Conservation (phyloP, 2,329 filamentous ascomycete genomes). For the Pseudomassariella vexata region DNA sequence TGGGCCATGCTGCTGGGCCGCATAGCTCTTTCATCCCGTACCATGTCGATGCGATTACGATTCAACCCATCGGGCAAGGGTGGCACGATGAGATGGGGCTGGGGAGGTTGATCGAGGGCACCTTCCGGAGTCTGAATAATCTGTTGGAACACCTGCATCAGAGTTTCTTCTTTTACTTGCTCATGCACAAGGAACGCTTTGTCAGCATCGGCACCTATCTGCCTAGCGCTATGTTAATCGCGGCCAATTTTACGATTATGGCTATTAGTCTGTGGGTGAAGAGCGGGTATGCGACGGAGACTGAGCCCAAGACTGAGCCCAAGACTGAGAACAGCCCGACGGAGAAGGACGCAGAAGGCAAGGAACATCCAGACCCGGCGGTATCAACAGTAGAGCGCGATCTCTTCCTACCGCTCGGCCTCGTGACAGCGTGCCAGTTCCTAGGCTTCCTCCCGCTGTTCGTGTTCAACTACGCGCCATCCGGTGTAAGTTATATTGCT, state of each 20-base stretch:
- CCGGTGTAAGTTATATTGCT: slow-evolving; percentile 46
- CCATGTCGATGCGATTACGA: slow-evolving; percentile 90
- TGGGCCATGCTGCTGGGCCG: slow-evolving; percentile 83
- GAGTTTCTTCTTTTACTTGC: slow-evolving; percentile 97
- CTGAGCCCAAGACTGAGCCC: slow-evolving; percentile 24
- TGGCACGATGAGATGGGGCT: slow-evolving; percentile 98
- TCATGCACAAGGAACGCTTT: slow-evolving; percentile 87
- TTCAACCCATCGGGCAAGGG: slow-evolving; percentile 83
- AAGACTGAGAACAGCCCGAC: slow-evolving; percentile 9
- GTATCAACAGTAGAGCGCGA: slow-evolving; percentile 56
- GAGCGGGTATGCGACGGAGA: slow-evolving; percentile 54
- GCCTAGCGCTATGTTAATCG: slow-evolving; percentile 94
- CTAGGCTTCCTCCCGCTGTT: slow-evolving; percentile 77
- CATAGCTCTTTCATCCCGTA: slow-evolving; percentile 97
- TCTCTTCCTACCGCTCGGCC: slow-evolving; percentile 65
- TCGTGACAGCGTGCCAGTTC: slow-evolving; percentile 69
- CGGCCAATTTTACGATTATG: slow-evolving; percentile 92
- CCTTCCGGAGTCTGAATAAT: slow-evolving; percentile 93
- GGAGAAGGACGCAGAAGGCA: slow-evolving; percentile 11
- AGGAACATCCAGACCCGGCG: slow-evolving; percentile 10
- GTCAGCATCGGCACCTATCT: slow-evolving; percentile 98
- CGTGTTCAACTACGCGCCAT: slow-evolving; percentile 71
- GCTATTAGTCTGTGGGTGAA: slow-evolving; percentile 91
- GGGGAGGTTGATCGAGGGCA: slow-evolving; percentile 80
- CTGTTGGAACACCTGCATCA: slow-evolving; percentile 94